Evolutionary conservation across 805 yeast genomes (phyloP).

Genomic region (Cyberlindnera sargentensis): DNA sequence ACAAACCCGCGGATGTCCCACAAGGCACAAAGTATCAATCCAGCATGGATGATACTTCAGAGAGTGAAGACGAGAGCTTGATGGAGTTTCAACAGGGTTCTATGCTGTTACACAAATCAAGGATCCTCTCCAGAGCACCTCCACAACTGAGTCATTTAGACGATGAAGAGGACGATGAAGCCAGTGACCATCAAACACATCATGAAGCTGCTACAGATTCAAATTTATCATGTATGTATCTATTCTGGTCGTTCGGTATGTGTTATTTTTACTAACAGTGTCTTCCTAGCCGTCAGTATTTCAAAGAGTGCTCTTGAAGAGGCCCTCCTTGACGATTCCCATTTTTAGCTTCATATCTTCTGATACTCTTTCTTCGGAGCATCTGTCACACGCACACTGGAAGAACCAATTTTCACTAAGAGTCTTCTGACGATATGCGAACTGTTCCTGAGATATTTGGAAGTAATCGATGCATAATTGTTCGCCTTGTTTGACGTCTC

Average conservation of each 20-base stretch:
- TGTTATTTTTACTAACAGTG: conserved; percentile 4
- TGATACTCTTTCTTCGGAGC: conserved; percentile 22
- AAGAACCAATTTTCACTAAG: conserved; percentile 54
- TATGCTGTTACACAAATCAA: conserved; percentile 19
- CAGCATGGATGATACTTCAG: neutral
- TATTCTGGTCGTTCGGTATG: neutral
- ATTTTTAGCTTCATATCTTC: conserved; percentile 15
- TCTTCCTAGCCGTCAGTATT: conserved; percentile 23
- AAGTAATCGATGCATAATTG: conserved; percentile 60
- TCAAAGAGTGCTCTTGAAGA: conserved; percentile 36
- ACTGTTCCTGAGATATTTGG: conserved; percentile 36
- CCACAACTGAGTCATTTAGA: conserved; percentile 14
- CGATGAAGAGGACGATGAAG: conserved; percentile 15
- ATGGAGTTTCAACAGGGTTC: conserved; percentile 10
- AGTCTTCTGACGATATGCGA: conserved; percentile 33
- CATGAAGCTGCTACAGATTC: conserved; percentile 18
- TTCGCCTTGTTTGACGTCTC: conserved; percentile 34
- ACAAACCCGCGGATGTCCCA: neutral
- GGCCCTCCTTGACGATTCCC: conserved; percentile 31
- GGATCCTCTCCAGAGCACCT: conserved; percentile 16
- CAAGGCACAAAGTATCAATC: neutral
- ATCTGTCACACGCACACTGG: conserved; percentile 44
- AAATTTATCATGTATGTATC: conserved; percentile 27
- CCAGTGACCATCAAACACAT: neutral
- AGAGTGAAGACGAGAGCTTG: neutral